phyloP scores from a whole-genome alignment of 2,329 filamentous ascomycete genomes.

The Exserohilum turcica region DNA sequence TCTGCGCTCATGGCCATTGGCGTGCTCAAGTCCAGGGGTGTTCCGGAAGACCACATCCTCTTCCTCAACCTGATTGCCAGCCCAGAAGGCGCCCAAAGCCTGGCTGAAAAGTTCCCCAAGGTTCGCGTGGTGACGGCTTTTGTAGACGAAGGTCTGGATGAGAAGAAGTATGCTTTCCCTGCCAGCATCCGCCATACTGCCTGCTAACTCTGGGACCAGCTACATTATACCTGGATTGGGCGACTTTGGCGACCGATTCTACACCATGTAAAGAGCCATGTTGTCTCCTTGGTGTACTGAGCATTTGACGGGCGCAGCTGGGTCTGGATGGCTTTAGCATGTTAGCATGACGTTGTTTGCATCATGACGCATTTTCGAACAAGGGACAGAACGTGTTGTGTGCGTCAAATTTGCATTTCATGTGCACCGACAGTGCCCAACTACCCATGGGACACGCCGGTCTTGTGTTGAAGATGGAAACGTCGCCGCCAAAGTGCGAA shows the following conservation, averaged over 20 bases:
- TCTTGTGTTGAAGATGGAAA: constrained; percentile 3
- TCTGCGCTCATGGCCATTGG: constrained; percentile 97
- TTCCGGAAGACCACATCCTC: constrained; percentile 91
- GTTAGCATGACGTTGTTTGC: constrained; percentile 6
- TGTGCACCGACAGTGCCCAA: background rate
- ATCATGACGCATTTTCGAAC: background rate
- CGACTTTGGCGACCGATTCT: constrained; percentile 95
- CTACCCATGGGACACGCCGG: constrained; percentile 3
- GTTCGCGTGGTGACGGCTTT: constrained; percentile 94
- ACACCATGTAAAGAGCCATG: constrained; percentile 70
- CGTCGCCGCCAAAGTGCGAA: constrained; percentile 16
- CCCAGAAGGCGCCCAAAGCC: constrained; percentile 86
- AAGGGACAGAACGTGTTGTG: background rate
- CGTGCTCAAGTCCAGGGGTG: constrained; percentile 84
- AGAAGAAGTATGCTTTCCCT: constrained; percentile 79
- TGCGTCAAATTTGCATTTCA: background rate
- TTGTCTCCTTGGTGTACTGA: constrained; percentile 3
- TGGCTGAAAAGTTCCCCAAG: constrained; percentile 86
- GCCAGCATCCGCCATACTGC: background rate
- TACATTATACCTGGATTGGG: constrained; percentile 94
- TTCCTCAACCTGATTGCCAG: constrained; percentile 99
- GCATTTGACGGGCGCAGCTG: constrained; percentile 15
- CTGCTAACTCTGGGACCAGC: constrained; percentile 54
- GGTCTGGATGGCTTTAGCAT: constrained; percentile 11
- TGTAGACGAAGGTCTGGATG: constrained; percentile 92